These are phyloP conservation scores for Trichoderma sp. DNA, from an alignment of 2,329 filamentous ascomycete genomes.

Conservation along the genomic window DNA sequence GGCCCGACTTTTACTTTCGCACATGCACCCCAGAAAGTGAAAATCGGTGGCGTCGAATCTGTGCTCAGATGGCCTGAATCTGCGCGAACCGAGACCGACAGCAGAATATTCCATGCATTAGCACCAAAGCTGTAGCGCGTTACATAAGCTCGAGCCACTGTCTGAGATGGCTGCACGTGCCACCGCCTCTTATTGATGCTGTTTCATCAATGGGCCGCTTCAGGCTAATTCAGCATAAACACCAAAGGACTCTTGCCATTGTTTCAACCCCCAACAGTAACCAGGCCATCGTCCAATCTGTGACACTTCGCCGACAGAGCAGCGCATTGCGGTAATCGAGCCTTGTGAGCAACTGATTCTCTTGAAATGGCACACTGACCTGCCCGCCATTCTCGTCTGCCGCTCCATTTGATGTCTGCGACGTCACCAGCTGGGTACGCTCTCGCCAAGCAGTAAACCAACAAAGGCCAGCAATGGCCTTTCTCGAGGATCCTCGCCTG, in stretches of 20 bases:
- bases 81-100: neutral
- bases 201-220: constrained; percentile 9
- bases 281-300: neutral
- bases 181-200: neutral
- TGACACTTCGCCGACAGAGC: neutral
- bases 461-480: constrained; percentile 50
- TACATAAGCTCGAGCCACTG: constrained; percentile 9
- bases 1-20: neutral
- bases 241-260: neutral
- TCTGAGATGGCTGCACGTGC: constrained; percentile 18
- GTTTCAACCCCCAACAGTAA: constrained; percentile 4
- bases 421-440: constrained; percentile 18
- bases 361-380: constrained; percentile 14
- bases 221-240: constrained; percentile 14
- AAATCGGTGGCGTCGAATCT: neutral
- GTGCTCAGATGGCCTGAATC: neutral
- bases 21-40: neutral
- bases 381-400: neutral
- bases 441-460: neutral
- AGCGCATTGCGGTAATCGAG: neutral
- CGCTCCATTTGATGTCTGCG: constrained; percentile 22
- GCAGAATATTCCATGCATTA: neutral
- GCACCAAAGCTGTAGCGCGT: neutral
- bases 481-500: constrained; percentile 80
- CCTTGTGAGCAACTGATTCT: neutral